These are phyloP conservation scores for Beauveria caledonica DNA, from an alignment of 2,329 filamentous ascomycete species.

Conservation along the genomic window DNA sequence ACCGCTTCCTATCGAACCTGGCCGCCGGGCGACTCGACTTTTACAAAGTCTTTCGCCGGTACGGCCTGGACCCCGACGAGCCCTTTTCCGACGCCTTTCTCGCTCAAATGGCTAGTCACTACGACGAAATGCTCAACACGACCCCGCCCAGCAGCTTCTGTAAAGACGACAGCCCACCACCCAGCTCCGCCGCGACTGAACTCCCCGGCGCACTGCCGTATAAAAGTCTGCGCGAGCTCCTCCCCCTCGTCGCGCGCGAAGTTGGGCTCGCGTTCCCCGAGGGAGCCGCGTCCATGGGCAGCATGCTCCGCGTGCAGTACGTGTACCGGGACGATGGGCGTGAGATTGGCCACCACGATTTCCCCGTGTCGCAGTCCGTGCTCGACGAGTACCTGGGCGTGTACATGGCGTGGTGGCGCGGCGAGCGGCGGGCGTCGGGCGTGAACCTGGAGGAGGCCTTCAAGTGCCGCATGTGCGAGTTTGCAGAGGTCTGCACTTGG, in stretches of 20 bases:
- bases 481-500: conserved; percentile 73
- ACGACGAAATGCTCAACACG: conserved; percentile 57
- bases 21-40: conserved; percentile 65
- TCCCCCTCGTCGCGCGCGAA: conserved; percentile 38
- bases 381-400: conserved; percentile 59
- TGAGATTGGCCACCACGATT: conserved; percentile 46
- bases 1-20: conserved; percentile 71
- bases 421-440: conserved; percentile 61
- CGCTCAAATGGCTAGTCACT: conserved; percentile 60
- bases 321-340: conserved; percentile 43
- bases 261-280: conserved; percentile 44
- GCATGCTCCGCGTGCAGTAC: conserved; percentile 47
- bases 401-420: conserved; percentile 84
- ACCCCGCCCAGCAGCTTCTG: conserved; percentile 24
- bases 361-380: conserved; percentile 56
- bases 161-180: not conserved
- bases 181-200: not conserved
- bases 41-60: conserved; percentile 59
- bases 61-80: conserved; percentile 56
- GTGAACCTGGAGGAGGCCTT: conserved; percentile 79
- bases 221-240: conserved; percentile 37
- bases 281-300: conserved; percentile 39
- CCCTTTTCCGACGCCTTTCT: conserved; percentile 75
- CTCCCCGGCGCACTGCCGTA: conserved; percentile 36
- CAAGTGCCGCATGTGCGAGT: conserved; percentile 82